A percentile compares a stretch with the other conserved stretches of the same genome.
phyloP scores from a whole-genome alignment of 306 rosid species.

The Urtica urens region DNA sequence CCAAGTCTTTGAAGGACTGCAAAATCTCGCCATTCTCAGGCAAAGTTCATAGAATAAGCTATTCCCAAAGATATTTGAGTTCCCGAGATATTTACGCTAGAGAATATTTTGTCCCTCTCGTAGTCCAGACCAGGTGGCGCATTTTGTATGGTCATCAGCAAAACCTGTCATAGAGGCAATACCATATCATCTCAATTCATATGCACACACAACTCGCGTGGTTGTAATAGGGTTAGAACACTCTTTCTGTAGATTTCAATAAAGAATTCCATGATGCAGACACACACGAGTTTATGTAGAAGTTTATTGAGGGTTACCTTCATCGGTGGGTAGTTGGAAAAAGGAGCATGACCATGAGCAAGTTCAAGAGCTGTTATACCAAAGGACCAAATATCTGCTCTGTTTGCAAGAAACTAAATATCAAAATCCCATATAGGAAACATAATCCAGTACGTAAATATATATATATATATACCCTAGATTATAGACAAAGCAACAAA shows the following conservation, averaged over 20 bases:
- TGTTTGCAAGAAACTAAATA: slow-evolving; percentile 20
- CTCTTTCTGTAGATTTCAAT: too few relatives aligned
- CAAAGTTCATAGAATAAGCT: neutral
- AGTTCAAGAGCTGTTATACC: slow-evolving; percentile 97
- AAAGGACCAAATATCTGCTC: slow-evolving; percentile 94
- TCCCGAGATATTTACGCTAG: slow-evolving; percentile 40
- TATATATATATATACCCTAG: too few relatives aligned
- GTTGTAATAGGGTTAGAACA: too few relatives aligned
- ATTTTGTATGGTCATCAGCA: slow-evolving; percentile 92
- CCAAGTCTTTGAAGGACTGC: slow-evolving; percentile 81
- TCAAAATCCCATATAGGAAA: neutral
- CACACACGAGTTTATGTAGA: neutral
- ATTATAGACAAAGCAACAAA: too few relatives aligned
- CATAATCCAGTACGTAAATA: neutral
- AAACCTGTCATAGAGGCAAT: slow-evolving; percentile 43
- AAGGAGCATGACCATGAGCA: slow-evolving; percentile 98
- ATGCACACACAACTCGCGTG: too few relatives aligned
- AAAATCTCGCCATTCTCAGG: slow-evolving; percentile 8
- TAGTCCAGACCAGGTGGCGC: slow-evolving; percentile 98
- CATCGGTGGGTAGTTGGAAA: slow-evolving; percentile 95
- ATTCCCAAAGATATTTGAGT: neutral
- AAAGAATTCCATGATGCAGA: neutral
- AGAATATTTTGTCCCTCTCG: slow-evolving; percentile 83
- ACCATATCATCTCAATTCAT: neutral
- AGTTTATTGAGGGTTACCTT: slow-evolving; percentile 42